Evolutionary conservation across 331 rosid genomes (phyloP), one percentile per base, ranked within the genome.

Genomic region (Cydonia oblonga): DNA sequence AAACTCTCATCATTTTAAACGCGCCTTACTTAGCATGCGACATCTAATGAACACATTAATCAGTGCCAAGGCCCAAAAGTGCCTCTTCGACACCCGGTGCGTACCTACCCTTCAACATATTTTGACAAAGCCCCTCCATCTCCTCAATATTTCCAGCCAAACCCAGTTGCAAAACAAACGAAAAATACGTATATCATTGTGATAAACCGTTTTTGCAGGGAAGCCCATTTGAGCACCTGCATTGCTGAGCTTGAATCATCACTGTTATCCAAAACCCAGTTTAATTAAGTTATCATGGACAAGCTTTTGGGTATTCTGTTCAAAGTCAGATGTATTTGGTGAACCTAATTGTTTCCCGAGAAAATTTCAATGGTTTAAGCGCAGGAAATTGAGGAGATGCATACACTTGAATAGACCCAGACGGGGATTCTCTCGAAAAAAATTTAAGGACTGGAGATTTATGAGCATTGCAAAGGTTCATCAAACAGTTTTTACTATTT

Each of bases 171-270:
- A 84, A 61, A 81, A 89, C 79, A 4, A 86, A 80, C 78, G 59
- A 38, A 63, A 19, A 80, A 85, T 90, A 87, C 2, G 96, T 87
- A 35, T 61, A 18, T 87, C 74, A 7, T 84, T 86, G 79, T 86
- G 92, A 59, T 38, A 70, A 90, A 87, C 75, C 88, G 74, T 68
- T 79, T 93, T 68, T 89, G 93, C 15, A 70, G 78, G 18, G 92
- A 83, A 69, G 90, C 90, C 92, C 92, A 87, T 80, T 87, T 86
- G 85, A 90, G 90, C 38, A 86, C 78, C 87, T 76, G 86, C 74
- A 87, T 72, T 33, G 90, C 93, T 11, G 90, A 78, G 81, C 57
- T 81, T 86, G 87, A 78, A 77, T 86, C 93, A 53, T 72, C 72
- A 9, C 86, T 88, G 20, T 59, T 65, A 42, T 90, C 85, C 85